Evolutionary conservation across 2,329 filamentous ascomycete species (phyloP).

Genomic region (Penicillium aurantiogriseum): DNA sequence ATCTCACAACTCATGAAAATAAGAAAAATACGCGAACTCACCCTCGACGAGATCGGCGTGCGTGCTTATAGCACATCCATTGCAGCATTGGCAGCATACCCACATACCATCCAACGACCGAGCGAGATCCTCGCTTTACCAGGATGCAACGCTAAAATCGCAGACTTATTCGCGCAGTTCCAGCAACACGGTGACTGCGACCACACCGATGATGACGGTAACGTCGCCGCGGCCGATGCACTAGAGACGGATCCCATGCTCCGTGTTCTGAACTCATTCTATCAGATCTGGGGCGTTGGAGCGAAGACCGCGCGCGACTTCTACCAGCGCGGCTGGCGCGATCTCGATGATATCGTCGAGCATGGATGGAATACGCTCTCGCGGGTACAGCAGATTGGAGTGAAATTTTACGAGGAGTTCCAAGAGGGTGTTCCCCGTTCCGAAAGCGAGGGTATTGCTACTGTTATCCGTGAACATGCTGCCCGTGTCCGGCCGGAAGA

Average conservation of each 20-base stretch:
- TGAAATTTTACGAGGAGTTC: slow-evolving; percentile 93
- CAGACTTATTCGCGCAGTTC: slow-evolving; percentile 75
- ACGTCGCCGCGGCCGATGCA: slow-evolving; percentile 62
- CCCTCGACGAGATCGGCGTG: slow-evolving; percentile 73
- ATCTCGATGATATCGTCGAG: slow-evolving; percentile 82
- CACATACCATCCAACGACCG: slow-evolving; percentile 52
- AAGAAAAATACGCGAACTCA: slow-evolving; percentile 66
- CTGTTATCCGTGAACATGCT: slow-evolving; percentile 65
- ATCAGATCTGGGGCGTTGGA: slow-evolving; percentile 89
- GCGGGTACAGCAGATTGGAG: slow-evolving; percentile 84
- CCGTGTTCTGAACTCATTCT: slow-evolving; percentile 66
- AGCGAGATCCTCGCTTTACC: slow-evolving; percentile 59
- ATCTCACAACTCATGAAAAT: slow-evolving; percentile 73
- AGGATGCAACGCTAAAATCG: slow-evolving; percentile 78
- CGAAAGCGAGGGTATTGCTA: slow-evolving; percentile 71
- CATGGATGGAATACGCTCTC: slow-evolving; percentile 72
- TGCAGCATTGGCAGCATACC: slow-evolving; percentile 79
- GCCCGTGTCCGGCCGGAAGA: slow-evolving; percentile 56
- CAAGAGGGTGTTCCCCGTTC: slow-evolving; percentile 64
- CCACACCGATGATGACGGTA: slow-evolving; percentile 48
- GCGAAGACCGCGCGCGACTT: slow-evolving; percentile 78
- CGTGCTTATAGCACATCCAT: slow-evolving; percentile 87
- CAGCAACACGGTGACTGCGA: slow-evolving; percentile 41
- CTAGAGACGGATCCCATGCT: slow-evolving; percentile 65
- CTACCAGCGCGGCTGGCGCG: slow-evolving; percentile 69